Evolutionary conservation across 2,329 filamentous ascomycete genomes (phyloP).

Genomic region (Paraphoma sp.): DNA sequence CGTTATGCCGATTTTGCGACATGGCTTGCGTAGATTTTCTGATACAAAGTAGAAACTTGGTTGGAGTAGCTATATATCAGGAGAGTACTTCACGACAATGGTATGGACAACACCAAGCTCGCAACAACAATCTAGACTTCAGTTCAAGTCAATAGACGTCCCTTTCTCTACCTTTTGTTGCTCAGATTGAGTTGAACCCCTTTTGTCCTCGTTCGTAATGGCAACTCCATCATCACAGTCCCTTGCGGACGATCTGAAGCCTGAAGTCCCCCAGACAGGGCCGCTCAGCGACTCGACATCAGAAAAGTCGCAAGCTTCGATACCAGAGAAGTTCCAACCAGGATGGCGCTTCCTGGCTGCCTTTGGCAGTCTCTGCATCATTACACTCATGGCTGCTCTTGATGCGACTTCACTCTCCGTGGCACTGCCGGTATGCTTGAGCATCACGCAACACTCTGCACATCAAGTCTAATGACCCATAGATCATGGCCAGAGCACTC

Average conservation of each 20-base stretch:
- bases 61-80: not conserved
- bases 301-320: conserved; percentile 11
- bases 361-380: conserved; percentile 58
- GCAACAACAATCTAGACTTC: not conserved
- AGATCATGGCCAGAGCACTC: conserved; percentile 48
- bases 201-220: conserved; percentile 4
- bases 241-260: conserved; percentile 14
- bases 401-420: conserved; percentile 72
- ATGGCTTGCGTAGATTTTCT: not conserved
- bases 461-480: conserved; percentile 4
- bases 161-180: too few species aligned
- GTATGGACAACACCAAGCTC: not conserved
- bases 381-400: conserved; percentile 68
- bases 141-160: too few species aligned
- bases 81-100: not conserved
- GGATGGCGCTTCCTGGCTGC: conserved; percentile 36
- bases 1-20: conserved; percentile 5
- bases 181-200: not conserved
- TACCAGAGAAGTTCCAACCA: conserved; percentile 33
- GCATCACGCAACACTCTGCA: not conserved
- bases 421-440: conserved; percentile 54
- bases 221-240: conserved; percentile 15
- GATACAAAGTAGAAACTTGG: not conserved
- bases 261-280: conserved; percentile 6
- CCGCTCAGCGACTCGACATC: conserved; percentile 13